These are phyloP conservation scores for Chenopodium quinoa DNA, from an alignment of 148 eudicot genomes.

Conservation along the genomic window DNA sequence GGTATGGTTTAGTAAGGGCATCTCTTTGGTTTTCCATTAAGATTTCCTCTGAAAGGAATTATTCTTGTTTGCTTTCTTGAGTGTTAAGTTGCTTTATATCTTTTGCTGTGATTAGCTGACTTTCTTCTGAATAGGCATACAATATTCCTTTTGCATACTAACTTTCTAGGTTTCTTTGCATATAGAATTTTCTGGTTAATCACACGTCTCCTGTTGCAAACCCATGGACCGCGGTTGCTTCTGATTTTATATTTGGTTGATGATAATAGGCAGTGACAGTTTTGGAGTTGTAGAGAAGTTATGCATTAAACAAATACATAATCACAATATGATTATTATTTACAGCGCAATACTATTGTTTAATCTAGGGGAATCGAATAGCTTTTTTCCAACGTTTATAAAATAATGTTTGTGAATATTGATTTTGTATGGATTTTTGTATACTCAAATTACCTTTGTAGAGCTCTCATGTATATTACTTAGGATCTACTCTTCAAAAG, in stretches of 20 bases:
- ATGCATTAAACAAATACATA: too few relatives aligned
- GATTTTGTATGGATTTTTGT: too few relatives aligned
- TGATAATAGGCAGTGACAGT: neutral
- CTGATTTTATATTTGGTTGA: neutral
- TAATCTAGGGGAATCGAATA: too few relatives aligned
- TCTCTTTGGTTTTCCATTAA: slow-evolving; percentile 1
- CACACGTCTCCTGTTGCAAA: neutral
- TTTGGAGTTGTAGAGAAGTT: too few relatives aligned
- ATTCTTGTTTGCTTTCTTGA: slow-evolving; percentile 31
- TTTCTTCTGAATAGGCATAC: slow-evolving; percentile 8
- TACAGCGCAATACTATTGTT: too few relatives aligned
- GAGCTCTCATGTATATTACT: too few relatives aligned
- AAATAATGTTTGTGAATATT: too few relatives aligned
- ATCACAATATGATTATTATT: too few relatives aligned
- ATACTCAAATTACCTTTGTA: too few relatives aligned
- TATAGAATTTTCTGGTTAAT: neutral
- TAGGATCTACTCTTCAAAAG: too few relatives aligned
- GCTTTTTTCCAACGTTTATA: too few relatives aligned
- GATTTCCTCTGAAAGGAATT: slow-evolving; percentile 22
- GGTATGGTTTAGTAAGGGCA: slow-evolving; percentile 13
- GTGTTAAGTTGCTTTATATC: slow-evolving; percentile 26
- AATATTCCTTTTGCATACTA: neutral
- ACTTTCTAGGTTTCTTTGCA: neutral
- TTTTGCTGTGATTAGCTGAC: slow-evolving; percentile 9
- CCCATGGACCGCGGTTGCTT: neutral